Evolutionary conservation across 345 rosid species (phyloP), one percentile per base, ranked within the genome.

Genomic region (Salix purpurea): DNA sequence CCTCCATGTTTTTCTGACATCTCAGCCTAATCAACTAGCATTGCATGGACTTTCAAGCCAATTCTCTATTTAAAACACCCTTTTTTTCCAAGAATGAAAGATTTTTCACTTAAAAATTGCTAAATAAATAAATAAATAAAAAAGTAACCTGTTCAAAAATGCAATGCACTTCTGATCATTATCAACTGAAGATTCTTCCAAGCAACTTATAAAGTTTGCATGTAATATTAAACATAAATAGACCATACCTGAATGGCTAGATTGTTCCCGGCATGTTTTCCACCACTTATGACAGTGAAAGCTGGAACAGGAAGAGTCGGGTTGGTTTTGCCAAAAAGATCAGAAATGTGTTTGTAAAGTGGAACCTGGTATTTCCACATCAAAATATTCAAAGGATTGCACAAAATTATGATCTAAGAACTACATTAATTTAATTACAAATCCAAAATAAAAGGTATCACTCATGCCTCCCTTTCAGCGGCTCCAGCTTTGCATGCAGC

Each of bases 401-500:
- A 74, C 12, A 56, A 46, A 44, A 24, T 58, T 39, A 26, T 44
- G 44, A 42, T 16, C 61, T 77, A 50, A 60, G 60, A 30, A 46
- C 71, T 72, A 58, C 37, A 16, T 19, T 39, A 62, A 70, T 52
- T 73, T 28, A 42, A 30, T 65, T 28, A 50, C 23, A 44, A 66
- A 64, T 76, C 65, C 32, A 24, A 32, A 56, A 30, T 54, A n/a
- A 52, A 28, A 78, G 50, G 8, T 37, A 67, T 8, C 11, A 40
- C 9, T 15, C 74, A 64, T 85, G 83, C 97, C 94, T 94, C 98
- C 81, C 90, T 96, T 87, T 90, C 97, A 79, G 97, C 99, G 82
- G 99, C 99, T 66, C 99, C 99, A 83, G 99, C 99, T 83, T 91
- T 96, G 85, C 99, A 96, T 66, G 98, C 99, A 85, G 99, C 98